phyloP scores from a whole-genome alignment of 2,329 filamentous ascomycete species.

The Fusarium sp. region DNA sequence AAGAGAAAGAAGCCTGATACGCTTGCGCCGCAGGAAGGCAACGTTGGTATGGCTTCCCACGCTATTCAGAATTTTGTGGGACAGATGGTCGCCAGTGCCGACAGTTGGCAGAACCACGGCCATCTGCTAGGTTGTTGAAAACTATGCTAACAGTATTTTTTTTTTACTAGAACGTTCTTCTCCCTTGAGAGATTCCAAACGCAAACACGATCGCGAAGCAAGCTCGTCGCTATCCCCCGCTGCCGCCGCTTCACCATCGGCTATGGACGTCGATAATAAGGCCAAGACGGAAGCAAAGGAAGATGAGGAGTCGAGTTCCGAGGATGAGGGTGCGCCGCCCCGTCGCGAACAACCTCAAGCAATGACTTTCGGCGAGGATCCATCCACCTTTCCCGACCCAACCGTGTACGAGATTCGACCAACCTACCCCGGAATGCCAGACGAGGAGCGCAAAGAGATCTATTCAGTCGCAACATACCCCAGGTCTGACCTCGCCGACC shows the following conservation, averaged over 20 bases:
- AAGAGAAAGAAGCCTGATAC: constrained; percentile 82
- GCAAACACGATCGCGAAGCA: constrained; percentile 63
- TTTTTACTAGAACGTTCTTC: constrained; percentile 62
- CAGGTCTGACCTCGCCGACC: constrained; percentile 79
- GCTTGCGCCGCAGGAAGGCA: constrained; percentile 62
- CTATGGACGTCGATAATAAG: constrained; percentile 71
- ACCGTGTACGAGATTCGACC: constrained; percentile 93
- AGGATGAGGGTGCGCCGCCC: constrained; percentile 71
- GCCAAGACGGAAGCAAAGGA: constrained; percentile 51
- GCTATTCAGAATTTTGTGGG: background rate
- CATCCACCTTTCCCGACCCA: constrained; percentile 89
- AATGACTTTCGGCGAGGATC: constrained; percentile 93
- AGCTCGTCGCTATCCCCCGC: constrained; percentile 72
- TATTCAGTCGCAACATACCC: constrained; percentile 90
- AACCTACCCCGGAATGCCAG: constrained; percentile 78
- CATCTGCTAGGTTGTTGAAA: background rate
- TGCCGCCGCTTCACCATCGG: constrained; percentile 61
- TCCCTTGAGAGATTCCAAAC: constrained; percentile 64
- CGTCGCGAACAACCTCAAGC: constrained; percentile 77
- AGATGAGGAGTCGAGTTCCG: constrained; percentile 62
- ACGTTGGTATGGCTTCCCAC: constrained; percentile 43
- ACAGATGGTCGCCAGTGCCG: constrained; percentile 6
- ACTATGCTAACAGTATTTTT: constrained; percentile 21
- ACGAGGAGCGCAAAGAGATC: constrained; percentile 88
- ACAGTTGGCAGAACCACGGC: constrained; percentile 11